Evolutionary conservation across 495 filamentous ascomycete genomes (phyloP).

Genomic region (Penicillium macrosclerotiorum): DNA sequence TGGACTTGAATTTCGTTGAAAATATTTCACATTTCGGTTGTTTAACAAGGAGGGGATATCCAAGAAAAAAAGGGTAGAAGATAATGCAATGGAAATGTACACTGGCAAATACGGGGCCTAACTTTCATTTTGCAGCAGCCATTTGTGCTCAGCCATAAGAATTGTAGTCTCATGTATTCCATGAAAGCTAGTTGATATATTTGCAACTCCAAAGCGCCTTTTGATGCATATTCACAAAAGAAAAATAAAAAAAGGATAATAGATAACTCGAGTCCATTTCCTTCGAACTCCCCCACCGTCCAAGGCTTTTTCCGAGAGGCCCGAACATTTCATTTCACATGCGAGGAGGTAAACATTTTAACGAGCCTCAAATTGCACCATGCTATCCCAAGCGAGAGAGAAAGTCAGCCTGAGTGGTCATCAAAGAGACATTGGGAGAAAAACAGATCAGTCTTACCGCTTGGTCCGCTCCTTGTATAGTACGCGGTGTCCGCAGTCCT

Average conservation of each 20-base stretch:
- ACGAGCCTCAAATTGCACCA: slow-evolving; percentile 98
- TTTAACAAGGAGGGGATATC: background rate
- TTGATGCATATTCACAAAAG: slow-evolving; percentile 22
- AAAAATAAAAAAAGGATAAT: slow-evolving; percentile 10
- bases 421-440: background rate
- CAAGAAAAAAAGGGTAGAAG: too few species aligned
- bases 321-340: too few species aligned
- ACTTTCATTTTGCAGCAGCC: background rate
- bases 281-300: slow-evolving; percentile 12
- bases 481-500: slow-evolving; percentile 93
- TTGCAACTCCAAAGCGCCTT: slow-evolving; percentile 33
- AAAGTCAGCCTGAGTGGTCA: slow-evolving; percentile 12
- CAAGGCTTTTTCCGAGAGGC: too few species aligned
- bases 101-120: too few species aligned
- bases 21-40: background rate
- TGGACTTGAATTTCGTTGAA: background rate
- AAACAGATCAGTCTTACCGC: slow-evolving; percentile 57
- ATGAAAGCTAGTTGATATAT: slow-evolving; percentile 8
- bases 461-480: slow-evolving; percentile 98
- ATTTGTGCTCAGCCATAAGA: slow-evolving; percentile 1
- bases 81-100: too few species aligned
- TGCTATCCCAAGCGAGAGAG: slow-evolving; percentile 47
- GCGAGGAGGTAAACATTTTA: too few species aligned
- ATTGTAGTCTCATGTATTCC: slow-evolving; percentile 10
- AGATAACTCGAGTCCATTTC: slow-evolving; percentile 6